These are phyloP conservation scores for Olyra latifolia DNA, from an alignment of 176 grass and related monocot genomes.

Conservation along the genomic window DNA sequence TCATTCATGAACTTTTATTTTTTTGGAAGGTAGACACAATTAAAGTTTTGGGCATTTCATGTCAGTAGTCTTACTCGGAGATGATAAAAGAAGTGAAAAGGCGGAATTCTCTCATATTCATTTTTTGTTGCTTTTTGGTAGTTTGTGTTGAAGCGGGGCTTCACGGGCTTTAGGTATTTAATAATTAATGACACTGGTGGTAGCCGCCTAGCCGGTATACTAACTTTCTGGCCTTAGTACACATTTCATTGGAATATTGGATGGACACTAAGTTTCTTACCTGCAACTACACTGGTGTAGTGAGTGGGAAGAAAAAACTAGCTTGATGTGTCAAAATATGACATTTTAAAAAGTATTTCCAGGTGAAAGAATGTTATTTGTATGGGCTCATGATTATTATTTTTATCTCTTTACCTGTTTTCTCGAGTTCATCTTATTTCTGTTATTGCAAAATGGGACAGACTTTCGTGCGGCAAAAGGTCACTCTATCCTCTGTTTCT, in stretches of 20 bases:
- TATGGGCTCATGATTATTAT: constrained; percentile 3
- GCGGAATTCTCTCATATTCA: neutral
- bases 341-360: constrained; percentile 5
- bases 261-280: constrained; percentile 16
- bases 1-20: constrained; percentile 13
- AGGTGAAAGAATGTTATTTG: neutral
- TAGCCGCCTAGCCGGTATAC: neutral
- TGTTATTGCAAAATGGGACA: constrained; percentile 66
- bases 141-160: neutral
- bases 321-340: neutral
- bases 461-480: constrained; percentile 97
- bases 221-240: neutral
- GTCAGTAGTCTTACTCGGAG: constrained; percentile 1
- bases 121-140: constrained; percentile 12
- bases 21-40: constrained; percentile 8
- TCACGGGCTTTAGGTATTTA: constrained; percentile 8
- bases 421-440: constrained; percentile 35
- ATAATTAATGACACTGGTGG: constrained; percentile 3
- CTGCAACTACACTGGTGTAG: constrained; percentile 3
- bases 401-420: constrained; percentile 20
- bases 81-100: constrained; percentile 4
- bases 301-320: neutral
- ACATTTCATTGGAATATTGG: neutral
- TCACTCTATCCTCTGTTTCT: constrained; percentile 64
- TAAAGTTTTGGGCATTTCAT: constrained; percentile 17